Evolutionary conservation across 305 asterid species (phyloP), one percentile per base, ranked within the genome.

Genomic region (Ilex paraguariensis): DNA sequence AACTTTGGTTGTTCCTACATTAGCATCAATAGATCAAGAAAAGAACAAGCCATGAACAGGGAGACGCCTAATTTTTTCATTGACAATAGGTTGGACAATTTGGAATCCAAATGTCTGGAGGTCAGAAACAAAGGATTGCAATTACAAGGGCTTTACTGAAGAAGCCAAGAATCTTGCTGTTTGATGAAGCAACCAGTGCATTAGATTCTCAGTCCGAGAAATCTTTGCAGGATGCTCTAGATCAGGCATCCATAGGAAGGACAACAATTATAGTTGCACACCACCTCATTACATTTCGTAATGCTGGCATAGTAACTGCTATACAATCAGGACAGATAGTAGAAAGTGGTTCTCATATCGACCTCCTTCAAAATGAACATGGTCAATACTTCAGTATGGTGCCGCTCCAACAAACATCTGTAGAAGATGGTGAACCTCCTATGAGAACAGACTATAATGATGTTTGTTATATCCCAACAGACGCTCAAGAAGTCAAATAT

Each of bases 171-270:
- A 54, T 54, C 31, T 33, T 54, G 11, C 31, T 54, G 32, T 14
- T 54, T 7, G 58, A 54, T 21, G 58, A 54, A 54, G 58, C 58
- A 16, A 54, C 58, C 4, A 54, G 58, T 54, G 30, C 58, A 16
- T 54, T 54, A 30, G 58, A 54, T 30, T 54, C 58, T 16, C 58
- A 54, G 30, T 54, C 58, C 0, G 58, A 54, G 32, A 54, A 54
- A 54, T 16, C 58, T 1, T 0, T 54, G 11, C 58, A 8, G 58
- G 58, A 54, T 10, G 58, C 58, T 54, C 33, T 54, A 0, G 33
- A 16, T 15, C 58, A 30, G 2, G 58, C 31, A 7, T 54, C 58
- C 32, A 30, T n/a, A 15, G 58, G 32, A 54, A 6, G 58, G 33
- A 54, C 58, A 54, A 54, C 58, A 54, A 21, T 54, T 10, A 30